phyloP scores from a whole-genome alignment of 2,329 filamentous ascomycete genomes.

The Fusarium torreyae region DNA sequence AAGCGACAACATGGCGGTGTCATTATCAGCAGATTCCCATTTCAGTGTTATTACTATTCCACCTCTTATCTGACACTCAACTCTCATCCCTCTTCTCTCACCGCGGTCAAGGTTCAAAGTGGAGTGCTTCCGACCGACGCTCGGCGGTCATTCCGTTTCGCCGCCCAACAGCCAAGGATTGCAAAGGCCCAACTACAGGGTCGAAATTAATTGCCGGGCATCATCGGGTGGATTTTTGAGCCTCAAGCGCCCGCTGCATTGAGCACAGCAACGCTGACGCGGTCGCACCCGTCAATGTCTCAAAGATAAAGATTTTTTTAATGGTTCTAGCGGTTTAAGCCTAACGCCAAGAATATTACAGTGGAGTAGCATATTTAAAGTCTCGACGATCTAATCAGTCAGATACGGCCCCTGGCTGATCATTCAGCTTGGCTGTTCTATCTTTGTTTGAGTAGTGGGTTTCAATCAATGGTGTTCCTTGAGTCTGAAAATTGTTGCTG shows the following conservation, averaged over 20 bases:
- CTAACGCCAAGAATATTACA: constrained; percentile 1
- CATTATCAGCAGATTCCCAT: no score
- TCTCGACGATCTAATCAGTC: not conserved
- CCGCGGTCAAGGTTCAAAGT: constrained; percentile 21
- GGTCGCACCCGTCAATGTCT: not conserved
- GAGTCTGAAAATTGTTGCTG: not conserved
- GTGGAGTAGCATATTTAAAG: constrained; percentile 11
- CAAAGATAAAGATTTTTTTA: constrained; percentile 10
- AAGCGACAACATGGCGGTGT: no score
- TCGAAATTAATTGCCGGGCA: constrained; percentile 38
- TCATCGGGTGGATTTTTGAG: constrained; percentile 17
- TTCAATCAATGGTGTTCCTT: not conserved
- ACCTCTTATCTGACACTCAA: not conserved
- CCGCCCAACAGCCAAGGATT: constrained; percentile 33
- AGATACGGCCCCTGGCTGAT: not conserved
- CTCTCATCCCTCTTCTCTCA: not conserved
- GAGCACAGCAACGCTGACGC: constrained; percentile 6
- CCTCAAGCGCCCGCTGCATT: constrained; percentile 17
- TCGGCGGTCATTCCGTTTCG: constrained; percentile 36
- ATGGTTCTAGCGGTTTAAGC: not conserved
- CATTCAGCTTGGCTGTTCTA: not conserved
- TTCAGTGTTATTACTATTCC: not conserved
- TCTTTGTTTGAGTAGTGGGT: not conserved
- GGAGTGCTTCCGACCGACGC: constrained; percentile 19
- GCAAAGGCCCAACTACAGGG: constrained; percentile 30